phyloP scores from a whole-genome alignment of 148 eudicot species.

The Persicaria tinctoria region DNA sequence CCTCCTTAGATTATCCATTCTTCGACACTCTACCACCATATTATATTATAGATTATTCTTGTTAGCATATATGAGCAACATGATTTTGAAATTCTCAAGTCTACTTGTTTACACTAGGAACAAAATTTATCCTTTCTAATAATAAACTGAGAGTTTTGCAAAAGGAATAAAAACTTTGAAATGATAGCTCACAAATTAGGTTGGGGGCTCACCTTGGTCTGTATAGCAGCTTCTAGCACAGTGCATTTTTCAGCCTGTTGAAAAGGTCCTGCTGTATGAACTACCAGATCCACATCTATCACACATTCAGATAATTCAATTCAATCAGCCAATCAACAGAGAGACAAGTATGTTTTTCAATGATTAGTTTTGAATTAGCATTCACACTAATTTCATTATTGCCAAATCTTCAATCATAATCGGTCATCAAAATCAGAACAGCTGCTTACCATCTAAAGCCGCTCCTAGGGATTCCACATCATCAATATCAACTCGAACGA shows the following conservation, averaged over 20 bases:
- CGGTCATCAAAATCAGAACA: not conserved
- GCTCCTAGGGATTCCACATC: constrained; percentile 45
- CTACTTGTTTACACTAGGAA: not conserved
- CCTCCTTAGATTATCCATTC: not conserved
- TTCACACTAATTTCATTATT: no score
- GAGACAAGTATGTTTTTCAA: not conserved
- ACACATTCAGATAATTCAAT: constrained; percentile 11
- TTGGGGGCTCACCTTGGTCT: constrained; percentile 78
- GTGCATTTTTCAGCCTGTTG: constrained; percentile 73
- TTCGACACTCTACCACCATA: not conserved
- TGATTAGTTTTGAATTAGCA: not conserved
- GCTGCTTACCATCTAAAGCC: constrained; percentile 44
- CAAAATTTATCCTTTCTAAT: not conserved
- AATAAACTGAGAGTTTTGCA: not conserved
- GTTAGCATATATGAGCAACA: not conserved
- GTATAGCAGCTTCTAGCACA: constrained; percentile 95
- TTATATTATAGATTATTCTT: no score
- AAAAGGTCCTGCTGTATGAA: constrained; percentile 96
- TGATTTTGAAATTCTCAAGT: not conserved
- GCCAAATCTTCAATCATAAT: not conserved
- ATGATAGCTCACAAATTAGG: not conserved
- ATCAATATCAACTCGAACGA: constrained; percentile 54
- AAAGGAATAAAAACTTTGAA: not conserved
- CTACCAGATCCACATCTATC: constrained; percentile 88
- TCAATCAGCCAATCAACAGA: not conserved